These are phyloP conservation scores for Globisporangium iwayamae DNA, from an alignment of 352 stramenopile genomes.

Conservation along the genomic window DNA sequence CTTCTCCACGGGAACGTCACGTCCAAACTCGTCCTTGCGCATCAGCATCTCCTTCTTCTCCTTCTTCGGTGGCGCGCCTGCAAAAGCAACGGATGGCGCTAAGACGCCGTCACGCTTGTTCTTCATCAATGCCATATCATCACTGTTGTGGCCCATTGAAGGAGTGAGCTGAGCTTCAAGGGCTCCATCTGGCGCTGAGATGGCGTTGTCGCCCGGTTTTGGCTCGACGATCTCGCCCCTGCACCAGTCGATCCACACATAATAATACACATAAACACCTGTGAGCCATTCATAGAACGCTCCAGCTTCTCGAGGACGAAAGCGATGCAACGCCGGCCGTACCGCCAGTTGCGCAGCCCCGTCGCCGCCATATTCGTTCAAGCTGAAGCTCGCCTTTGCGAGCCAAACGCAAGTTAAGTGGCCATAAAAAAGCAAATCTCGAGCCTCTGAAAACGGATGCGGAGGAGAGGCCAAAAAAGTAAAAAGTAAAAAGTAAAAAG, in stretches of 20 bases:
- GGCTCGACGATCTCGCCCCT: conserved; percentile 32
- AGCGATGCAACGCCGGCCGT: conserved; percentile 4
- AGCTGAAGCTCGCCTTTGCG: background rate
- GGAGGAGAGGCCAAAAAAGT: too few species aligned
- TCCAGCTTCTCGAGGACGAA: background rate
- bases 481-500: too few species aligned
- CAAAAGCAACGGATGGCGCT: background rate
- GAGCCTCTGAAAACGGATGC: too few species aligned
- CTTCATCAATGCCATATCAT: background rate
- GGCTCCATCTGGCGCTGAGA: background rate
- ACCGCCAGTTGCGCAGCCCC: conserved; percentile 36
- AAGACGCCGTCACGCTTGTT: background rate
- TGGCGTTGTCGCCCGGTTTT: conserved; percentile 3
- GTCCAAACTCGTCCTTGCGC: conserved; percentile 80
- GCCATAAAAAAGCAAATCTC: too few species aligned
- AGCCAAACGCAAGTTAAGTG: too few species aligned
- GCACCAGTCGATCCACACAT: background rate
- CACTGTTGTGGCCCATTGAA: background rate
- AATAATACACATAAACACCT: background rate
- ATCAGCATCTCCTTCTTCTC: conserved; percentile 20
- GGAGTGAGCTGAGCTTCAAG: background rate
- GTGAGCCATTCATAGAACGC: background rate
- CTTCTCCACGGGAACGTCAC: conserved; percentile 35
- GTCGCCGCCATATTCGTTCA: background rate
- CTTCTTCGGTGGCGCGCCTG: conserved; percentile 12